Percentiles rank a stretch among this genome's conserved stretches.
Conservation (phyloP, 495 filamentous ascomycete species). For the Penicillium waksmanii region DNA sequence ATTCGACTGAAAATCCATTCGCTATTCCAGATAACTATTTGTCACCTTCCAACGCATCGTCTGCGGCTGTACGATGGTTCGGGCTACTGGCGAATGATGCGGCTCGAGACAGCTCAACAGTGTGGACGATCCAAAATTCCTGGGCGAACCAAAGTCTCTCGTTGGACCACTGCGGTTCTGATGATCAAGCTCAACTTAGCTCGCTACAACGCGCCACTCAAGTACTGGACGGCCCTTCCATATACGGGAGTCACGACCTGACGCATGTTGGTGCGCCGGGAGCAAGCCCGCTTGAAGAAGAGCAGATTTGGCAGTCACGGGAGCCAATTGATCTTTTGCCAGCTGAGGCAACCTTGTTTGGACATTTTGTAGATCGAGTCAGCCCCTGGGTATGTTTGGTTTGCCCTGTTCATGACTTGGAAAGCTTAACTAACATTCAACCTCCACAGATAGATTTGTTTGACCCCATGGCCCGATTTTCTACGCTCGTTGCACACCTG, state of each 20-base stretch:
- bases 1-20: background rate
- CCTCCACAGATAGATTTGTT: slow-evolving; percentile 21
- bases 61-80: slow-evolving; percentile 23
- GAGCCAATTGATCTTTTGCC: slow-evolving; percentile 21
- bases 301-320: slow-evolving; percentile 24
- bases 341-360: slow-evolving; percentile 15
- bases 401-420: background rate
- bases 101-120: slow-evolving; percentile 8
- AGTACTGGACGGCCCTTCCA: slow-evolving; percentile 17
- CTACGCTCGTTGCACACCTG: slow-evolving; percentile 6
- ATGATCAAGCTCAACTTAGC: background rate
- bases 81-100: slow-evolving; percentile 22
- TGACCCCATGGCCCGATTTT: slow-evolving; percentile 18
- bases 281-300: slow-evolving; percentile 4
- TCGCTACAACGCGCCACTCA: slow-evolving; percentile 25
- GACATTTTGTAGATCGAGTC: slow-evolving; percentile 22
- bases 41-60: slow-evolving; percentile 12
- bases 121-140: slow-evolving; percentile 3
- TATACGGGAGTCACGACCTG: slow-evolving; percentile 4
- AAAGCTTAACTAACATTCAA: background rate
- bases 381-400: slow-evolving; percentile 24
- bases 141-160: slow-evolving; percentile 10
- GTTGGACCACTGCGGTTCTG: slow-evolving; percentile 5
- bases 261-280: background rate
- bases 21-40: background rate